phyloP scores from a whole-genome alignment of 495 filamentous ascomycete genomes.

The Penicillium canescens region DNA sequence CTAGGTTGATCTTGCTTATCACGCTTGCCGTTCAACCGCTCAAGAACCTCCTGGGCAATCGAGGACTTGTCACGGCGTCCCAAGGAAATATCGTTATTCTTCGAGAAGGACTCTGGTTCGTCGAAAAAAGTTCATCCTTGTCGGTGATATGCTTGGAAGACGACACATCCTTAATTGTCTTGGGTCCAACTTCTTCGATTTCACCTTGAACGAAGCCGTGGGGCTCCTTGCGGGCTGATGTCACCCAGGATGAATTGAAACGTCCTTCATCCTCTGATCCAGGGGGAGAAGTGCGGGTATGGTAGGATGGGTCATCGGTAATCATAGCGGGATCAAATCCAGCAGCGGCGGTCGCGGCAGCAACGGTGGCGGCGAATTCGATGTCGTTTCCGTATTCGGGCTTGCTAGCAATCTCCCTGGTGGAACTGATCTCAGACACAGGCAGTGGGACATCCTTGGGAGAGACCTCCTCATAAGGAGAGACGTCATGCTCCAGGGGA shows the following conservation, averaged over 20 bases:
- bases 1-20: conserved; percentile 3
- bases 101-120: conserved; percentile 19
- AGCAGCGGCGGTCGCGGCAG: conserved; percentile 64
- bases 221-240: conserved; percentile 32
- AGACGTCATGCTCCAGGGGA: conserved; percentile 29
- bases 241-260: conserved; percentile 48
- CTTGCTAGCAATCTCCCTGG: conserved; percentile 14
- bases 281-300: conserved; percentile 63
- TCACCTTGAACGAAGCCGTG: conserved; percentile 39
- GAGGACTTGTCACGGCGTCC: conserved; percentile 12
- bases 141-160: conserved; percentile 12
- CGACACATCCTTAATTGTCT: conserved; percentile 13
- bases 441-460: conserved; percentile 19
- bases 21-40: conserved; percentile 26
- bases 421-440: conserved; percentile 2
- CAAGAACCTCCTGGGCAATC: conserved; percentile 32
- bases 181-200: conserved; percentile 18
- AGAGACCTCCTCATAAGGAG: conserved; percentile 17
- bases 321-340: conserved; percentile 74
- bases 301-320: conserved; percentile 62
- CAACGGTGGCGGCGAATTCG: conserved; percentile 69
- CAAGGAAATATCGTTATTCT: conserved; percentile 6
- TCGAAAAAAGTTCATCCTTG: conserved; percentile 19
- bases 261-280: conserved; percentile 50
- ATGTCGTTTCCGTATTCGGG: conserved; percentile 51